Base-by-base conservation (phyloP, 257 asterid genomes). In the Solanum boliviense region DNA sequence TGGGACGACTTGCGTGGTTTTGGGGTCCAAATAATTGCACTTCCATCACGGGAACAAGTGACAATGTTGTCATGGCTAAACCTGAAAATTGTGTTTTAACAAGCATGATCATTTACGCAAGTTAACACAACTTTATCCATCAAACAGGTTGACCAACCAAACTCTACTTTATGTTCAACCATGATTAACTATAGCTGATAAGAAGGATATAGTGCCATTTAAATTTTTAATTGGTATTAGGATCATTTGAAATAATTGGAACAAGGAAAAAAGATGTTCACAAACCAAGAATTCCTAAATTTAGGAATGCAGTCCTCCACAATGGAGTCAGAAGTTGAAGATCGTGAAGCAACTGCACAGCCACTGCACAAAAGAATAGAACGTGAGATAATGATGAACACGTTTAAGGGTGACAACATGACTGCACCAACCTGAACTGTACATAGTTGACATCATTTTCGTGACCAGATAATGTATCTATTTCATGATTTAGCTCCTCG, bases 41-140 rank as follows among this genome's bases (percentile, higher is more conserved):
- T 97, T 84, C 99, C 99, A 91, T 97, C 99, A 38, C 98, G 98
- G 29, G 99, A 97, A 88, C 99, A 97, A 60, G 99, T 97, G 81
- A 97, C 99, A 62, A 97, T 95, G 89, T 92, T 95, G 87, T 97
- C 98, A 87, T 94, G 98, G 87, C 93, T 92, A 90, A 91, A 93
- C 98, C 99, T 97, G 95, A 76, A 72, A 85, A 60, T 21, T 68
- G 25, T 87, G 87, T 88, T 89, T 89, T 72, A 82, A 73, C 83
- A 76, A 88, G 84, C 82, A 84, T 87, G 88, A 65, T 73, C 62
- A 87, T 90, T 78, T 73, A 56, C 48, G 20, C 58, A 70, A 84
- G 23, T 82, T 48, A 79, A 71, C 67, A 60, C 21, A 32, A 23
- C 44, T 56, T 70, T 52, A 7, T 25, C 39, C 35, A 68, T 81